phyloP scores from a whole-genome alignment of 441 rosid species.

The Bocquillonia castaneifolia region DNA sequence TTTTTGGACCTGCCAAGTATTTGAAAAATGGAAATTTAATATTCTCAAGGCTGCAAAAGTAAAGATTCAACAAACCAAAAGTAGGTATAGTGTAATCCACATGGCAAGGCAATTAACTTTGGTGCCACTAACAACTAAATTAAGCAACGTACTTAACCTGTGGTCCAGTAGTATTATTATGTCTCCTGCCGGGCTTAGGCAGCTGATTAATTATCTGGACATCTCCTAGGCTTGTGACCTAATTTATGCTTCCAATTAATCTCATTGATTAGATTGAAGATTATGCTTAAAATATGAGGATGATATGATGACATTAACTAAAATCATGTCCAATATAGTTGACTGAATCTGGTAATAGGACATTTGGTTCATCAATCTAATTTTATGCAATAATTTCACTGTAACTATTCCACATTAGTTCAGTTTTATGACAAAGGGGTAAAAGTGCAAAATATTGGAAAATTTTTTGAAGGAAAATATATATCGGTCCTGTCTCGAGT shows the following conservation, averaged over 20 bases:
- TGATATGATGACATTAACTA: not conserved
- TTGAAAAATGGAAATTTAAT: not conserved
- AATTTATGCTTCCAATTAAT: not conserved
- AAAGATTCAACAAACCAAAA: not conserved
- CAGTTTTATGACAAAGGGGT: no score
- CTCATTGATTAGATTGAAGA: not conserved
- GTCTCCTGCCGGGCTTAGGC: not conserved
- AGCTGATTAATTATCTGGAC: not conserved
- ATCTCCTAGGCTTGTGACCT: not conserved
- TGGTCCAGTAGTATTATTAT: not conserved
- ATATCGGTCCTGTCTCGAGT: no score
- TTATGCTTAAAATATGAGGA: not conserved
- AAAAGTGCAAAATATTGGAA: no score
- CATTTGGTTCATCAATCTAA: no score
- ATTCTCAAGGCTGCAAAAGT: not conserved
- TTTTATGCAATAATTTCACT: no score
- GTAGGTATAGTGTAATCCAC: not conserved
- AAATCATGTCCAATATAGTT: no score
- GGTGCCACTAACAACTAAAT: not conserved
- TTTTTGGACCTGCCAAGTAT: not conserved
- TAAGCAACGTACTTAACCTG: not conserved
- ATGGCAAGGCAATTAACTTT: not conserved
- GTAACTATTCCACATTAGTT: no score
- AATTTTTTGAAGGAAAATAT: no score
- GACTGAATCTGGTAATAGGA: not conserved